Percentiles rank a stretch among this genome's conserved stretches.
Evolutionary conservation across 2,329 filamentous ascomycete genomes (phyloP).

Genomic region (Claviceps arundinis): DNA sequence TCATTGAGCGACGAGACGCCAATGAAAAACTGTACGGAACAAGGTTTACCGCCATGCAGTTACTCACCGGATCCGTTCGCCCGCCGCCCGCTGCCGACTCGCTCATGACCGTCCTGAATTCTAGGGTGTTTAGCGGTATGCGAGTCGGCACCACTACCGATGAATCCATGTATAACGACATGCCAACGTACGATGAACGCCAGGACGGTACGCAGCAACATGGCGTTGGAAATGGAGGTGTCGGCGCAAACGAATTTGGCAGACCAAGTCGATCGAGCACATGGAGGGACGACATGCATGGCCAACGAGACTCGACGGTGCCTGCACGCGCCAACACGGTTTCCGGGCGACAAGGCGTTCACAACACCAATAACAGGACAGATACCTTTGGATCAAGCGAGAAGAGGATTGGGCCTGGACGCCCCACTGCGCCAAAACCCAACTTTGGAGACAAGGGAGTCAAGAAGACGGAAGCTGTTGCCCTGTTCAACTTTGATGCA

Average conservation of each 20-base stretch:
- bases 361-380: slow-evolving; percentile 28
- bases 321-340: slow-evolving; percentile 39
- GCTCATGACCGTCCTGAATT: slow-evolving; percentile 74
- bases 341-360: slow-evolving; percentile 26
- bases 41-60: slow-evolving; percentile 65
- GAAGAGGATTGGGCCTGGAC: slow-evolving; percentile 47
- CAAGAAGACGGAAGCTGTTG: slow-evolving; percentile 70
- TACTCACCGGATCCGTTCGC: slow-evolving; percentile 65
- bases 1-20: slow-evolving; percentile 90
- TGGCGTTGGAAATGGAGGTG: slow-evolving; percentile 22
- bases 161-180: slow-evolving; percentile 82
- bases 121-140: slow-evolving; percentile 65
- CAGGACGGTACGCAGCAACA: slow-evolving; percentile 48
- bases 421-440: slow-evolving; percentile 82
- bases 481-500: slow-evolving; percentile 85
- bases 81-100: slow-evolving; percentile 73
- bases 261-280: slow-evolving; percentile 51
- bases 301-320: slow-evolving; percentile 35
- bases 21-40: slow-evolving; percentile 93
- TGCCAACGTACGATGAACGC: slow-evolving; percentile 72
- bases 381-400: slow-evolving; percentile 16
- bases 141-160: slow-evolving; percentile 27
- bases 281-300: slow-evolving; percentile 66
- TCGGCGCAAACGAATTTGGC: slow-evolving; percentile 34
- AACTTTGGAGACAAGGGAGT: slow-evolving; percentile 53